Evolutionary conservation across 805 yeast species (phyloP).

Genomic region (Debaryomyces maramus): DNA sequence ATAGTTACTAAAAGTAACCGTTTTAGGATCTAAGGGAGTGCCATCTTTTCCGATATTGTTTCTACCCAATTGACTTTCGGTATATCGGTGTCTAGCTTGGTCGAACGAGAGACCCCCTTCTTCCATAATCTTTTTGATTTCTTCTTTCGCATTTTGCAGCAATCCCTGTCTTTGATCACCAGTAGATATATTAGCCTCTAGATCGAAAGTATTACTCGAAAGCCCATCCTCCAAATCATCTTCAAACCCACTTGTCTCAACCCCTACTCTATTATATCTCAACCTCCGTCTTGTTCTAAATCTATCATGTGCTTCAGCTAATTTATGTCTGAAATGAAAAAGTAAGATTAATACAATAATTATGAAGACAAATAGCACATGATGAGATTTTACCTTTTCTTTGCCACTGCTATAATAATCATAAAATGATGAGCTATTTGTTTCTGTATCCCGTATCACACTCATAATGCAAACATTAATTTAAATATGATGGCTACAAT

Average conservation of each 20-base stretch:
- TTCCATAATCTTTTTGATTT: conserved; percentile 56
- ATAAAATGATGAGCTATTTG: neutral
- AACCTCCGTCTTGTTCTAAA: conserved; percentile 26
- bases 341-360: conserved; percentile 18
- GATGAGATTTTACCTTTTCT: conserved; percentile 14
- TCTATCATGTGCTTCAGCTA: conserved; percentile 28
- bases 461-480: too few relatives aligned
- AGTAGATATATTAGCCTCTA: conserved; percentile 39
- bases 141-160: conserved; percentile 51
- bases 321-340: conserved; percentile 33
- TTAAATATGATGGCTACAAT: too few relatives aligned
- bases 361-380: conserved; percentile 14
- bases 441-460: neutral
- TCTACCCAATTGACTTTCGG: conserved; percentile 43
- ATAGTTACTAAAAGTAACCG: conserved; percentile 45
- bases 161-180: conserved; percentile 64
- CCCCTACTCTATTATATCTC: conserved; percentile 13
- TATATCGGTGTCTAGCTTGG: conserved; percentile 61
- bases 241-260: conserved; percentile 17
- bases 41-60: conserved; percentile 67
- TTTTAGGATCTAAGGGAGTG: conserved; percentile 63
- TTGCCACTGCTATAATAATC: neutral
- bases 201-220: conserved; percentile 57
- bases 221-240: conserved; percentile 48
- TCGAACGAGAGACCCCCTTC: conserved; percentile 56